These are phyloP conservation scores for Lotus japonicus DNA, from an alignment of 306 rosid species.

Conservation along the genomic window DNA sequence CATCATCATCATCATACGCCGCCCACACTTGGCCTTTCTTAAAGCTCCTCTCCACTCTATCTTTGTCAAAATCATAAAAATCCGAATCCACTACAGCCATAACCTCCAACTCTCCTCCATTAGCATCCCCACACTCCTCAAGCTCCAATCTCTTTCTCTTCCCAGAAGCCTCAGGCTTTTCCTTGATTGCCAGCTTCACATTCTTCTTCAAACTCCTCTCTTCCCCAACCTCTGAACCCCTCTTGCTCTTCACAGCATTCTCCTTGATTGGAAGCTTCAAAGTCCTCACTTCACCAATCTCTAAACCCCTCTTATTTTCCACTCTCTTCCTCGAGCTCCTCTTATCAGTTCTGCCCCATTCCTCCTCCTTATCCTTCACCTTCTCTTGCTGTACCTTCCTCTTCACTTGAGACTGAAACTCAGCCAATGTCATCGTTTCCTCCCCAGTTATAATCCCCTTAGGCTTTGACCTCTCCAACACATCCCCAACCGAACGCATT, in stretches of 20 bases:
- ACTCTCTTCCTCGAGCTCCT: constrained; percentile 8
- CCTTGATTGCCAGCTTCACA: constrained; percentile 18
- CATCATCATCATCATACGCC: constrained; percentile 68
- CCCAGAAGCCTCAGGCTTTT: constrained; percentile 7
- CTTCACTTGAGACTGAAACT: constrained; percentile 54
- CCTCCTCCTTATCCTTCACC: constrained; percentile 23
- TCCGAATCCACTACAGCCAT: constrained; percentile 72
- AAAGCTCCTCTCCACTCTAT: constrained; percentile 73
- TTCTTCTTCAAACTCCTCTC: constrained; percentile 13
- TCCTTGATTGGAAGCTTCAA: background rate
- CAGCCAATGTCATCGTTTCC: constrained; percentile 82
- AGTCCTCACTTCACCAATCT: no score
- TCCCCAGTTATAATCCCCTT: constrained; percentile 42
- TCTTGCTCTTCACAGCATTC: background rate
- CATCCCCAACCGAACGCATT: constrained; percentile 59
- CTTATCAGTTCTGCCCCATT: constrained; percentile 22
- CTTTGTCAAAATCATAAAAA: constrained; percentile 74
- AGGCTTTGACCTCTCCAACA: constrained; percentile 53
- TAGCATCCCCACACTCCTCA: constrained; percentile 11
- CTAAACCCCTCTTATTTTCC: background rate
- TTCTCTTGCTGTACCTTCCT: constrained; percentile 35
- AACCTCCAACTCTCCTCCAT: constrained; percentile 28
- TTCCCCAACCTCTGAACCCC: constrained; percentile 15
- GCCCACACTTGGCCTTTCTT: constrained; percentile 97
- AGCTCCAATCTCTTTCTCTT: constrained; percentile 17